These are phyloP conservation scores for Silene conica DNA, from an alignment of 148 eudicot genomes.

Conservation along the genomic window DNA sequence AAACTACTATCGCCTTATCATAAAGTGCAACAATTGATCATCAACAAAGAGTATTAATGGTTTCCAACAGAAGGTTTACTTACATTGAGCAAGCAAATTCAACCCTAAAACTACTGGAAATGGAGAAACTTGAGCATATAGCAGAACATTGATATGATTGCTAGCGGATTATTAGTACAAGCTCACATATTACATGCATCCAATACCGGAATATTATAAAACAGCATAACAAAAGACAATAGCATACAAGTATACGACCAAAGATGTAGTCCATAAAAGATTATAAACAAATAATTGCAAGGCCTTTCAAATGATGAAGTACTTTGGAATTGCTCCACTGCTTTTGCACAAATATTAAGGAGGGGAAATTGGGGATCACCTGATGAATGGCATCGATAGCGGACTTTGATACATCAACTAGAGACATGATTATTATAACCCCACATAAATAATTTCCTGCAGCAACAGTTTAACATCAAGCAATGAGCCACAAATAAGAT, in stretches of 20 bases:
- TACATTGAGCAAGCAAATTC: neutral
- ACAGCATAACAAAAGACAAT: too few relatives aligned
- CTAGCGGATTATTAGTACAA: too few relatives aligned
- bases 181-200: too few relatives aligned
- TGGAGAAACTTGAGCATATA: neutral
- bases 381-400: conserved; percentile 27
- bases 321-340: too few relatives aligned
- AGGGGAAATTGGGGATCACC: conserved; percentile 13
- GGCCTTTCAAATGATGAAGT: too few relatives aligned
- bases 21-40: neutral
- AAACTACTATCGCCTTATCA: neutral
- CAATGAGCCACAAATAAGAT: too few relatives aligned
- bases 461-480: neutral
- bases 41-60: neutral
- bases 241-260: too few relatives aligned
- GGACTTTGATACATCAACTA: conserved; percentile 30
- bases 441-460: neutral
- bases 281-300: too few relatives aligned
- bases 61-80: neutral
- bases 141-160: too few relatives aligned
- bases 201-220: too few relatives aligned
- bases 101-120: neutral
- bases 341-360: too few relatives aligned
- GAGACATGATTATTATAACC: conserved; percentile 19
- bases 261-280: too few relatives aligned